Evolutionary conservation across 23 red algal genomes (phyloP).

Genomic region (Pyropia yezoensis): DNA sequence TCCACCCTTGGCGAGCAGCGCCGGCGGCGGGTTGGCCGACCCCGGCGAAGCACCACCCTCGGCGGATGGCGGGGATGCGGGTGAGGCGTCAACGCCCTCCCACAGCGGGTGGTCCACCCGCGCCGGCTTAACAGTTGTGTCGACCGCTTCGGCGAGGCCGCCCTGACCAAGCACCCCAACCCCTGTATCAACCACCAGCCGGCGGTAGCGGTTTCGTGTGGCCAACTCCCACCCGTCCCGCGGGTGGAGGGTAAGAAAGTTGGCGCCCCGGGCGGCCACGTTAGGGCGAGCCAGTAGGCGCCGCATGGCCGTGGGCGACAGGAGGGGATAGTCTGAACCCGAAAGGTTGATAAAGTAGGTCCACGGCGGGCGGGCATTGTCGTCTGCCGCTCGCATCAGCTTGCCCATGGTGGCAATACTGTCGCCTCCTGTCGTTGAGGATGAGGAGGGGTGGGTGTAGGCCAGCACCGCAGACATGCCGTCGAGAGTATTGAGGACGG

Average conservation of each 20-base stretch:
- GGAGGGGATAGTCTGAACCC: constrained; percentile 73
- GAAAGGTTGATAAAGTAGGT: constrained; percentile 80
- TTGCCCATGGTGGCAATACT: no score
- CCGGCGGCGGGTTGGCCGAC: no score
- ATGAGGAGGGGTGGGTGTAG: neutral
- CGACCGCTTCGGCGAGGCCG: constrained; percentile 14
- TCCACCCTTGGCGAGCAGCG: constrained; percentile 36
- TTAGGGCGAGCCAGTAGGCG: constrained; percentile 40
- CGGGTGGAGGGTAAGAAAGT: constrained; percentile 50
- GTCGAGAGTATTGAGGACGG: constrained; percentile 63
- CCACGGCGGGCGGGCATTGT: constrained; percentile 17
- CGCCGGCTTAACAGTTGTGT: constrained; percentile 18
- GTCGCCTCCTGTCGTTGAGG: no score
- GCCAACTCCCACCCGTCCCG: constrained; percentile 29
- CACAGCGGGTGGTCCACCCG: constrained; percentile 23
- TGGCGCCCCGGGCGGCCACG: constrained; percentile 18
- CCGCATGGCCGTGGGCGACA: constrained; percentile 29
- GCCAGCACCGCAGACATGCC: constrained; percentile 46
- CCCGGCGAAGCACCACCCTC: no score
- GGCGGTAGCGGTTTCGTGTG: constrained; percentile 29
- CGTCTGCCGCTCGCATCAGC: no score
- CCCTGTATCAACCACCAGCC: constrained; percentile 34
- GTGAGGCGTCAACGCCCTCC: neutral
- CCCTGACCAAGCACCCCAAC: constrained; percentile 26
- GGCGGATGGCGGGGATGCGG: no score